Conservation (phyloP, 2,329 filamentous ascomycete genomes). For the Curvularia lunata region DNA sequence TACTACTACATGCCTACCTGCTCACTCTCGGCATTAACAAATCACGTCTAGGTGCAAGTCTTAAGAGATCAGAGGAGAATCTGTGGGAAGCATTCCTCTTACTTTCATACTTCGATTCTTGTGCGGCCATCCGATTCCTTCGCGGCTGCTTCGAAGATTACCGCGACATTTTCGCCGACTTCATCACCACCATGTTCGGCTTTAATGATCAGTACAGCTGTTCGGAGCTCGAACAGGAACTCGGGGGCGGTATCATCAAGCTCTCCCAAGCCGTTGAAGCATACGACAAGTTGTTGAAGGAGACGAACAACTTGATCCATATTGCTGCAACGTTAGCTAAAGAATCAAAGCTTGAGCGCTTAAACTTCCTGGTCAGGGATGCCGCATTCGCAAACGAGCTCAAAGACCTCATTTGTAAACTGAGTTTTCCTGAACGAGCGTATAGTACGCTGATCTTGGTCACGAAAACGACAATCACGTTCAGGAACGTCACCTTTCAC, state of each 20-base stretch:
- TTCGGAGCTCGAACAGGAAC: slow-evolving; percentile 3
- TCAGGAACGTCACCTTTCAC: background rate
- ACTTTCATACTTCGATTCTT: background rate
- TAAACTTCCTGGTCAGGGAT: slow-evolving; percentile 13
- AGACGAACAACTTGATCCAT: slow-evolving; percentile 5
- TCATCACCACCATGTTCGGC: slow-evolving; percentile 12
- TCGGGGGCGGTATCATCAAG: slow-evolving; percentile 6
- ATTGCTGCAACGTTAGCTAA: background rate
- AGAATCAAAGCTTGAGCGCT: background rate
- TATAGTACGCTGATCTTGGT: slow-evolving; percentile 16
- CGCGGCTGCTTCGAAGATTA: background rate
- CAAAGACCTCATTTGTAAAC: slow-evolving; percentile 10
- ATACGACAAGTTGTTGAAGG: background rate
- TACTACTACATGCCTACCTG: background rate
- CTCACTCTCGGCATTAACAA: background rate
- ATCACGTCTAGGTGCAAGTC: background rate
- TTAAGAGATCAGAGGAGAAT: background rate
- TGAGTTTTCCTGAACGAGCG: slow-evolving; percentile 17
- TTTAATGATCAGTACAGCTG: background rate
- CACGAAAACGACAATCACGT: background rate
- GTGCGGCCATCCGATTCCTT: slow-evolving; percentile 1
- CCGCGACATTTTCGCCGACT: background rate
- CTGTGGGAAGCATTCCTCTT: slow-evolving; percentile 6
- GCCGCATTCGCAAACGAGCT: slow-evolving; percentile 14
- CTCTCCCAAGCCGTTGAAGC: background rate